phyloP scores from a whole-genome alignment of 2,329 filamentous ascomycete species.

The Helicocarpus griseus region DNA sequence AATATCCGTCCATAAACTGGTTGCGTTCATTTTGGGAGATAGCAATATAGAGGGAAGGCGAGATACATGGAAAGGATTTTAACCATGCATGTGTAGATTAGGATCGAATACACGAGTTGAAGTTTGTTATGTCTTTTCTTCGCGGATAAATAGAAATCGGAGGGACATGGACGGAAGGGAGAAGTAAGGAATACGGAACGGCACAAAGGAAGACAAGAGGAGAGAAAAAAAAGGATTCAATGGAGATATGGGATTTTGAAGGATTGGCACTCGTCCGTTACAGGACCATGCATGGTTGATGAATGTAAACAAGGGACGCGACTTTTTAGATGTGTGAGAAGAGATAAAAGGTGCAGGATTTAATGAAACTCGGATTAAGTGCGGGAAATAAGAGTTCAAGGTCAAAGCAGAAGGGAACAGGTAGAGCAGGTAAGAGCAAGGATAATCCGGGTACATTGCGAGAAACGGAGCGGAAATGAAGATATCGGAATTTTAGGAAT shows the following conservation, averaged over 20 bases:
- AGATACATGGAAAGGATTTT: constrained; percentile 11
- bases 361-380: constrained; percentile 5
- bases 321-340: background rate
- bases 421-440: constrained; percentile 13
- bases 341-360: constrained; percentile 8
- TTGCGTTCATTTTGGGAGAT: background rate
- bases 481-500: constrained; percentile 11
- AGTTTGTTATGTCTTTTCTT: background rate
- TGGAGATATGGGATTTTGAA: constrained; percentile 9
- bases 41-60: background rate
- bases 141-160: constrained; percentile 1
- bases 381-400: constrained; percentile 10
- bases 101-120: background rate
- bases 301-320: constrained; percentile 1
- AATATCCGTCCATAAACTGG: background rate
- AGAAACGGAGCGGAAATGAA: constrained; percentile 4
- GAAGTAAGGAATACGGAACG: constrained; percentile 4
- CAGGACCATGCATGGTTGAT: background rate
- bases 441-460: constrained; percentile 7
- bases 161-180: background rate
- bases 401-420: constrained; percentile 12
- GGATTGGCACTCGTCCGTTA: constrained; percentile 1
- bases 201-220: constrained; percentile 11
- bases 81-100: background rate
- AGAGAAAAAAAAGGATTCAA: constrained; percentile 12